phyloP scores from a whole-genome alignment of 2,329 filamentous ascomycete genomes.

The Daldinia eschscholtzii region DNA sequence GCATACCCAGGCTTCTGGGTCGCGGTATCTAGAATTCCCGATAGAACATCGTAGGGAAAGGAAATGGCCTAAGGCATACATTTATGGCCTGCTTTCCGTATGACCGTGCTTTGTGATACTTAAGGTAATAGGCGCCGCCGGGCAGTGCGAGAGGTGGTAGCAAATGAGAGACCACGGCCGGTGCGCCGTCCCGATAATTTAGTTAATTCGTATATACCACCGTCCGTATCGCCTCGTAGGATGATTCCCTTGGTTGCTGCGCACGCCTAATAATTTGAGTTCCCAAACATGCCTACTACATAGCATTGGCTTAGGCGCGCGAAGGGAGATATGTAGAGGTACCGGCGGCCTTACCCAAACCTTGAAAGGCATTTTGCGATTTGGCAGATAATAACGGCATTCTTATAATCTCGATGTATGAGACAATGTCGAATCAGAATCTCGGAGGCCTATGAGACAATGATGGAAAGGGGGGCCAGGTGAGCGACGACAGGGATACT shows the following conservation, averaged over 20 bases:
- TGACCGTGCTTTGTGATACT: conserved; percentile 30
- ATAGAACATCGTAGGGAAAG: conserved; percentile 24
- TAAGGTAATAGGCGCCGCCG: conserved; percentile 27
- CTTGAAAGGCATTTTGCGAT: conserved; percentile 35
- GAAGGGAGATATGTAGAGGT: conserved; percentile 36
- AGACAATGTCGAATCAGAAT: conserved; percentile 45
- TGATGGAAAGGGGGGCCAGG: conserved; percentile 43
- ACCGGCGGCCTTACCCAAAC: conserved; percentile 24
- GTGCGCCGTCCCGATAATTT: conserved; percentile 26
- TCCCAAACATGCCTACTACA: conserved; percentile 6
- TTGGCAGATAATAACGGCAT: conserved; percentile 40
- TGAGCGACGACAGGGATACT: conserved; percentile 41
- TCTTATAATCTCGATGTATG: conserved; percentile 43
- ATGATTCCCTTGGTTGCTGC: conserved; percentile 29
- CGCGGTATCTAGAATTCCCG: conserved; percentile 39
- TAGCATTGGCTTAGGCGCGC: conserved; percentile 29
- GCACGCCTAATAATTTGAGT: conserved; percentile 26
- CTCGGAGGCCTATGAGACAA: conserved; percentile 38
- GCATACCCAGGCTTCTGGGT: conserved; percentile 48
- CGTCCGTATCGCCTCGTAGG: conserved; percentile 30
- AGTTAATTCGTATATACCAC: conserved; percentile 38
- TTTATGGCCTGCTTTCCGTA: conserved; percentile 33
- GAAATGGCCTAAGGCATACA: conserved; percentile 25
- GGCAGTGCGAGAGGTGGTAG: conserved; percentile 33
- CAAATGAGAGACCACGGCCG: conserved; percentile 29